phyloP scores from a whole-genome alignment of 345 rosid genomes.

The Diplotaxis tenuifolia region DNA sequence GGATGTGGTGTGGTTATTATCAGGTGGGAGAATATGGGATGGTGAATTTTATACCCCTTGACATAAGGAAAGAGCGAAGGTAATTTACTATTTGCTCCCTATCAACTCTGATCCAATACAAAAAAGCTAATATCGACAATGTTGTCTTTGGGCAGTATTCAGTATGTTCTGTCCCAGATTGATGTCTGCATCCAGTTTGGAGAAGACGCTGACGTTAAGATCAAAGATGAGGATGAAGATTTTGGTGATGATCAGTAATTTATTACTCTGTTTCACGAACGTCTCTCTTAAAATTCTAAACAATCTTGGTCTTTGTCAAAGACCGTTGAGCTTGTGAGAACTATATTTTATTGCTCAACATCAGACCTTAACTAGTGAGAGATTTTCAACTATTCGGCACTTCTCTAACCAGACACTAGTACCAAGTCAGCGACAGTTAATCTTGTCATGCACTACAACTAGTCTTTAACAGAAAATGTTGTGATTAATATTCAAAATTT shows the following conservation, averaged over 20 bases:
- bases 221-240: constrained; percentile 68
- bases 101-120: background rate
- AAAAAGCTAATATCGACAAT: background rate
- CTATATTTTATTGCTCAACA: background rate
- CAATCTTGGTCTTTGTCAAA: constrained; percentile 19
- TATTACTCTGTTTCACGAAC: background rate
- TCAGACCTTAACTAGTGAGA: background rate
- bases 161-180: constrained; percentile 69
- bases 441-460: background rate
- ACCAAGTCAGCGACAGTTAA: background rate
- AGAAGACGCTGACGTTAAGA: constrained; percentile 92
- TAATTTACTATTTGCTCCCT: constrained; percentile 36
- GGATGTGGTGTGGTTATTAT: constrained; percentile 1
- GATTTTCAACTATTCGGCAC: background rate
- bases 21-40: constrained; percentile 84
- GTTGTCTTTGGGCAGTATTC: constrained; percentile 50
- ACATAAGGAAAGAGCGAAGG: constrained; percentile 79
- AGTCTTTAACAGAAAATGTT: background rate
- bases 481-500: background rate
- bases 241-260: constrained; percentile 13
- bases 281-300: background rate
- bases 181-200: constrained; percentile 82
- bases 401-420: background rate
- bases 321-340: background rate
- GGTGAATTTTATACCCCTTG: constrained; percentile 84